Percentiles rank a stretch among this genome's conserved stretches.
Evolutionary conservation across 371 early-diverging fungal species (phyloP).

Genomic region (Rhizopus arrhizus): DNA sequence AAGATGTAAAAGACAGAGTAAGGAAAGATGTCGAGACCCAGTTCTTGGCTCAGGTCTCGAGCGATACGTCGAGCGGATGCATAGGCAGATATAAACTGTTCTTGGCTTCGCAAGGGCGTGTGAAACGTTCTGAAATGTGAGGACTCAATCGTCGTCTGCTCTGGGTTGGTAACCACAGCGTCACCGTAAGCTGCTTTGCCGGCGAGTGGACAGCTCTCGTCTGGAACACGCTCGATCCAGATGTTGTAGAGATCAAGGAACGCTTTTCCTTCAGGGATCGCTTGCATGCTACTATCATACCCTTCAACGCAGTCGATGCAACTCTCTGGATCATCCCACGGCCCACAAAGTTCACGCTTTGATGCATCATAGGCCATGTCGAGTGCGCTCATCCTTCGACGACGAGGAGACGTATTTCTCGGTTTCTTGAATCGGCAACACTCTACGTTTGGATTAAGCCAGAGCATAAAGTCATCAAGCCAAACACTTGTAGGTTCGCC

Average conservation of each 20-base stretch:
- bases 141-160: conserved; percentile 43
- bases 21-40: conserved; percentile 62
- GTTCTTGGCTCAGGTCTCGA: conserved; percentile 47
- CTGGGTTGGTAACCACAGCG: conserved; percentile 48
- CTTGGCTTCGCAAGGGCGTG: conserved; percentile 64
- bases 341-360: conserved; percentile 49
- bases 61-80: conserved; percentile 69
- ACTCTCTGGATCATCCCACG: conserved; percentile 58
- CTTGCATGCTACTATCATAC: conserved; percentile 61
- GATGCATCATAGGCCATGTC: conserved; percentile 9
- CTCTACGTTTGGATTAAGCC: conserved; percentile 64
- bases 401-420: not conserved
- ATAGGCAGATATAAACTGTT: conserved; percentile 70
- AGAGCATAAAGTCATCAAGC: conserved; percentile 75
- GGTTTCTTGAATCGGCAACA: conserved; percentile 61
- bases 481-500: conserved; percentile 73
- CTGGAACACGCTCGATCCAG: conserved; percentile 62
- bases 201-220: conserved; percentile 67
- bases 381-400: conserved; percentile 1
- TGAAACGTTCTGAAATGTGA: conserved; percentile 76
- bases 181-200: conserved; percentile 77
- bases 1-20: conserved; percentile 79
- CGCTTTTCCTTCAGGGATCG: conserved; percentile 62
- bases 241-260: conserved; percentile 60
- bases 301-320: conserved; percentile 61